Evolutionary conservation across 2,329 filamentous ascomycete species (phyloP).

Genomic region (Zymoseptoria passerinii): DNA sequence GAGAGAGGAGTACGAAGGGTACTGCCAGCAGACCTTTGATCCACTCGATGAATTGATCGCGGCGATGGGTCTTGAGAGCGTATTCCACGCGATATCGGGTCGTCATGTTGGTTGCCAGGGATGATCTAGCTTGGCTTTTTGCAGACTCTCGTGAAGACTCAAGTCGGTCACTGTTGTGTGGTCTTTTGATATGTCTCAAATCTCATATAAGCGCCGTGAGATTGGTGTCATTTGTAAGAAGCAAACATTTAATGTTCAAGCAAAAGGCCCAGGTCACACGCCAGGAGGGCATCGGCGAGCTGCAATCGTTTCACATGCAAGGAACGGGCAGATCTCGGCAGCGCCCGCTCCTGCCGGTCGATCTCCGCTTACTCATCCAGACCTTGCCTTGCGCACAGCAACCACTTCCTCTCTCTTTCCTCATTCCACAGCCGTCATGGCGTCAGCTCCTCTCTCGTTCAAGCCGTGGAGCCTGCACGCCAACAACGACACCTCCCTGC

Average conservation of each 20-base stretch:
- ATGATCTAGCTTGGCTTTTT: not conserved
- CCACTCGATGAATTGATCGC: constrained; percentile 76
- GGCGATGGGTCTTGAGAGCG: constrained; percentile 69
- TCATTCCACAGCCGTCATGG: not conserved
- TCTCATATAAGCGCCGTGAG: no score
- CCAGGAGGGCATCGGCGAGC: not conserved
- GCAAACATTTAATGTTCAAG: not conserved
- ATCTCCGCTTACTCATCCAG: not conserved
- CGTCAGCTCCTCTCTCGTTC: constrained; percentile 37
- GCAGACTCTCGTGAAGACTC: not conserved
- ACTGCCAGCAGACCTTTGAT: constrained; percentile 85
- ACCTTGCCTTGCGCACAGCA: constrained; percentile 2
- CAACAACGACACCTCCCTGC: constrained; percentile 54
- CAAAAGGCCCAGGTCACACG: no score
- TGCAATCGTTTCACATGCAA: not conserved
- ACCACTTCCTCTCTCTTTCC: constrained; percentile 32
- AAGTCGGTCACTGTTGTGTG: no score
- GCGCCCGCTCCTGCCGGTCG: not conserved
- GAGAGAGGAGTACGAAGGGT: constrained; percentile 91
- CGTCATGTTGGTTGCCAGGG: constrained; percentile 23
- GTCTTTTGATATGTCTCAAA: no score
- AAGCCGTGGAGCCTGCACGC: constrained; percentile 52
- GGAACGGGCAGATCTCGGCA: not conserved
- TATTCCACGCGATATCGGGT: constrained; percentile 38
- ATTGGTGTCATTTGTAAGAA: not conserved